Conservation (phyloP, 2,329 filamentous ascomycete species). For the Mariannaea sp. region DNA sequence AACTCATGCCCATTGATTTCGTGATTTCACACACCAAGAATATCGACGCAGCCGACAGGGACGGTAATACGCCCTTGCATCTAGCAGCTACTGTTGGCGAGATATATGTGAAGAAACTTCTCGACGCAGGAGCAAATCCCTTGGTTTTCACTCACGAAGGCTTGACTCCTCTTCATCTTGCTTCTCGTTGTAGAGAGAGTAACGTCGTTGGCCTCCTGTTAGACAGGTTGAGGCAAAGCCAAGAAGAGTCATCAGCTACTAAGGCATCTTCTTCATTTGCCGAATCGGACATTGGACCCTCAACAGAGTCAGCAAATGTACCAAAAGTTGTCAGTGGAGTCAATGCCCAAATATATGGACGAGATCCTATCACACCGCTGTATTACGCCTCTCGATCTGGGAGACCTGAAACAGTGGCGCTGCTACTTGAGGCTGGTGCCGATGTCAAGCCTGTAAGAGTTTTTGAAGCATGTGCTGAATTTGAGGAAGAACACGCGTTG, state of each 20-base stretch:
- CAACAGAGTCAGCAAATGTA: background rate
- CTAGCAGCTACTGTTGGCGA: slow-evolving; percentile 30
- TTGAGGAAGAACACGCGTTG: slow-evolving; percentile 22
- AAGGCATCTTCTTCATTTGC: too few species aligned
- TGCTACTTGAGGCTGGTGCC: slow-evolving; percentile 38
- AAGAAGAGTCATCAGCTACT: background rate
- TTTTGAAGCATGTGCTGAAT: slow-evolving; percentile 25
- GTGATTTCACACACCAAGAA: slow-evolving; percentile 23
- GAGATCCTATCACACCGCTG: slow-evolving; percentile 22
- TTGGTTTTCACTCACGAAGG: slow-evolving; percentile 39
- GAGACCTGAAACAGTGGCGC: slow-evolving; percentile 32
- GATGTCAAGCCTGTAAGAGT: slow-evolving; percentile 11
- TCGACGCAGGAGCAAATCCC: slow-evolving; percentile 46
- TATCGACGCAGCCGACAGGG: slow-evolving; percentile 14
- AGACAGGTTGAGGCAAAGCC: slow-evolving; percentile 4
- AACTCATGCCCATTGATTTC: slow-evolving; percentile 15
- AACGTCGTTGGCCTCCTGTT: slow-evolving; percentile 44
- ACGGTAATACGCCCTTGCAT: slow-evolving; percentile 36
- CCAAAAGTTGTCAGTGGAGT: background rate
- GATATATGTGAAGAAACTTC: slow-evolving; percentile 32
- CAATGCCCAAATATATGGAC: slow-evolving; percentile 1
- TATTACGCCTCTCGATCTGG: slow-evolving; percentile 37
- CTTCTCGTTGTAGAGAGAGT: slow-evolving; percentile 39
- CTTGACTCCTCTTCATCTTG: slow-evolving; percentile 48
- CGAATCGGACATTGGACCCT: too few species aligned